phyloP scores from a whole-genome alignment of 306 rosid genomes.

The Trifolium pratense region DNA sequence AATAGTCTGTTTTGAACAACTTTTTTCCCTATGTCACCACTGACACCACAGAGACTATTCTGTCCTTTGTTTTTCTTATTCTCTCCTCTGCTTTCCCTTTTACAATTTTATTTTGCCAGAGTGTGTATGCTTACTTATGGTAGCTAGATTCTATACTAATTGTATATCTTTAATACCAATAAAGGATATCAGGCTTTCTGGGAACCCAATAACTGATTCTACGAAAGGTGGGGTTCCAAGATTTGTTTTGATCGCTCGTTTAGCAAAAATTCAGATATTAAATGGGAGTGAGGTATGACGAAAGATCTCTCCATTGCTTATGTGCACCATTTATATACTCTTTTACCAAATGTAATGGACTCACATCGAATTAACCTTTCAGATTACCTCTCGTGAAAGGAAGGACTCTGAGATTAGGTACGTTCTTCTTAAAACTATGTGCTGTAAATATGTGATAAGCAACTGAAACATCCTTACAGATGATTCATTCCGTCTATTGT shows the following conservation, averaged over 20 bases:
- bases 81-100: not conserved
- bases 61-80: conserved; percentile 12
- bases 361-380: conserved; percentile 41
- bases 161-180: conserved; percentile 36
- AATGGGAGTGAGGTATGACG: conserved; percentile 88
- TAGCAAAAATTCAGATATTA: conserved; percentile 70
- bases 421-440: conserved; percentile 25
- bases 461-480: not conserved
- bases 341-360: conserved; percentile 22
- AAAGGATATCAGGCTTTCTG: conserved; percentile 90
- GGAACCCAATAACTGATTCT: conserved; percentile 81
- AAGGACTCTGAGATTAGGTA: conserved; percentile 96
- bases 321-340: conserved; percentile 28
- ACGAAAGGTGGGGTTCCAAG: conserved; percentile 76
- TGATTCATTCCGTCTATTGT: not conserved
- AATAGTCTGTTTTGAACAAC: conserved; percentile 8
- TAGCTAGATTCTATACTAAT: conserved; percentile 42
- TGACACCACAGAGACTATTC: conserved; percentile 3
- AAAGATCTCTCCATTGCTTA: conserved; percentile 31
- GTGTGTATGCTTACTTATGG: conserved; percentile 14
- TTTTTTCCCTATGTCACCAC: conserved; percentile 23
- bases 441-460: not conserved
- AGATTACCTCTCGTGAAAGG: conserved; percentile 87
- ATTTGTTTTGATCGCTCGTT: conserved; percentile 78
- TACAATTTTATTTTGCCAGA: conserved; percentile 23